These are phyloP conservation scores for Lactarius pseudohatsudake DNA, from an alignment of 768 basidiomycete species.

Conservation along the genomic window DNA sequence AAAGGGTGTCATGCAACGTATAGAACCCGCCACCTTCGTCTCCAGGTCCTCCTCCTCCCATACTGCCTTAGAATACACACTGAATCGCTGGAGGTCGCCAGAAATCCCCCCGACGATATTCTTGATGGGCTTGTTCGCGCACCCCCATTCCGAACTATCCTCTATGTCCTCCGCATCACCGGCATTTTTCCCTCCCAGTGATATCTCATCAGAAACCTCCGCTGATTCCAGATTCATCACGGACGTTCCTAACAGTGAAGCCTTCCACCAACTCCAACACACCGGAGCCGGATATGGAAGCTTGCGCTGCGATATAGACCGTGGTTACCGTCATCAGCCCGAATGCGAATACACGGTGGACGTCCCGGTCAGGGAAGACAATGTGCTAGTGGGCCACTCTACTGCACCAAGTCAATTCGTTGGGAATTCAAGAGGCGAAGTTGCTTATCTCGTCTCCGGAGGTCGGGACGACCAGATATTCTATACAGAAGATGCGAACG, in stretches of 20 bases:
- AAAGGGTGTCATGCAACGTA: background rate
- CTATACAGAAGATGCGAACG: constrained; percentile 74
- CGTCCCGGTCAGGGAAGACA: background rate
- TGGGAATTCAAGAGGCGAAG: constrained; percentile 7
- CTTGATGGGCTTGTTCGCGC: constrained; percentile 1
- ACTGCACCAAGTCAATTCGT: background rate
- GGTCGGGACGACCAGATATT: constrained; percentile 5
- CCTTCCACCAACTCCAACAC: constrained; percentile 13
- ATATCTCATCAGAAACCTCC: constrained; percentile 21
- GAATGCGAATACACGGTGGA: background rate
- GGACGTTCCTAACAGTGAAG: constrained; percentile 4
- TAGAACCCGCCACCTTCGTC: background rate
- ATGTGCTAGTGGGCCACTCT: background rate
- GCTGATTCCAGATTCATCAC: constrained; percentile 7
- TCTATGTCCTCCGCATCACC: constrained; percentile 3
- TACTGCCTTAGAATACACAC: background rate
- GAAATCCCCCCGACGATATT: constrained; percentile 5
- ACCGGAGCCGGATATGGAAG: background rate
- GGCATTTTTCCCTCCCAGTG: constrained; percentile 8
- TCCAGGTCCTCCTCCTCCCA: constrained; percentile 6
- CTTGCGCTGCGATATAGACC: background rate
- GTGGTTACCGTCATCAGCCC: background rate
- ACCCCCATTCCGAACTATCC: background rate
- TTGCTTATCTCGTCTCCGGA: background rate
- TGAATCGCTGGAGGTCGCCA: constrained; percentile 1